Conservation (phyloP, 179 eudicot genomes). For the Silene vulgaris region DNA sequence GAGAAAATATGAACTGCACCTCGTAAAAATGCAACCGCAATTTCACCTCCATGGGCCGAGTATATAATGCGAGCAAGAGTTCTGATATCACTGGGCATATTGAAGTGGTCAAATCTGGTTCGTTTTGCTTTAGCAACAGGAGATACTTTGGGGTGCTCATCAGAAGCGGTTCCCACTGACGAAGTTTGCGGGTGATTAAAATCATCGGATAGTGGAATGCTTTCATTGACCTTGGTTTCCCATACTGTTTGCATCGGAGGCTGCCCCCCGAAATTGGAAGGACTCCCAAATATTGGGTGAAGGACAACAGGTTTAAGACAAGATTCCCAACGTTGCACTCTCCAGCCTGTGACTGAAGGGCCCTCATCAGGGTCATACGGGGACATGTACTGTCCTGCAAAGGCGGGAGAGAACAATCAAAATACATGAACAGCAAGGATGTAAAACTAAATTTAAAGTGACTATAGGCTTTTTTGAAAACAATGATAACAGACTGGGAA, state of each 20-base stretch:
- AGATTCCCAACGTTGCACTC: conserved; percentile 99
- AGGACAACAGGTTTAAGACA: conserved; percentile 91
- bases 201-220: conserved; percentile 71
- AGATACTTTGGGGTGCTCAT: conserved; percentile 43
- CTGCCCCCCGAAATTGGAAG: conserved; percentile 89
- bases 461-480: background rate
- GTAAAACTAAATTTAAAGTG: background rate
- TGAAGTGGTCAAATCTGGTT: conserved; percentile 88
- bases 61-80: conserved; percentile 90
- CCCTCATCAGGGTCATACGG: conserved; percentile 99
- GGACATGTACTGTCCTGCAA: conserved; percentile 94
- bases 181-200: conserved; percentile 46
- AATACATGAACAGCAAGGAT: conserved; percentile 15
- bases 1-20: conserved; percentile 90
- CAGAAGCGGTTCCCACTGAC: conserved; percentile 31
- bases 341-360: conserved; percentile 94
- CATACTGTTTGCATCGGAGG: conserved; percentile 97
- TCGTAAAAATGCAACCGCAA: conserved; percentile 86
- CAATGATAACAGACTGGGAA: background rate
- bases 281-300: conserved; percentile 92
- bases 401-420: conserved; percentile 9
- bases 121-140: conserved; percentile 49
- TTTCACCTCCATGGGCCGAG: conserved; percentile 95
- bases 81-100: conserved; percentile 93
- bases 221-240: conserved; percentile 85